These are phyloP conservation scores for Cucurbita maxima DNA, from an alignment of 306 rosid species.

Conservation along the genomic window DNA sequence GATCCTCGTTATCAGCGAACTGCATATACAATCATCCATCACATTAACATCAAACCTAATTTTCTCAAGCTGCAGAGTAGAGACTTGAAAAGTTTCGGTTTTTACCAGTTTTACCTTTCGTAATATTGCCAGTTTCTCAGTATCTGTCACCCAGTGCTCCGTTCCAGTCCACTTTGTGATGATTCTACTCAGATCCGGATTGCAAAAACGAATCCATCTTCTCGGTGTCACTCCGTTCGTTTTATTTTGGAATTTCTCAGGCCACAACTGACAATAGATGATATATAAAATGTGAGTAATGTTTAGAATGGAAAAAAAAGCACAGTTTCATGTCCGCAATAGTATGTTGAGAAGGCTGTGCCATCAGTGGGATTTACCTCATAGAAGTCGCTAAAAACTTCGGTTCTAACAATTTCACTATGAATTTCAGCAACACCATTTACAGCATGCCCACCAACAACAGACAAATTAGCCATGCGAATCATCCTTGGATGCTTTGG, in stretches of 20 bases:
- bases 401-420: constrained; percentile 82
- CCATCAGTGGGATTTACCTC: constrained; percentile 28
- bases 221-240: constrained; percentile 97
- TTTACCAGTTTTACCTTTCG: background rate
- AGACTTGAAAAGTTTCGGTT: background rate
- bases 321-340: background rate
- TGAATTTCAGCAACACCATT: constrained; percentile 98
- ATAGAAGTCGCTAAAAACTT: constrained; percentile 76
- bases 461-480: constrained; percentile 92
- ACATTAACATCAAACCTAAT: background rate
- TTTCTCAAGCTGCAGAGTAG: background rate
- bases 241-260: constrained; percentile 86
- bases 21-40: constrained; percentile 6
- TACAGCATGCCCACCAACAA: constrained; percentile 90
- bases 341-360: background rate
- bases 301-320: background rate
- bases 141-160: constrained; percentile 76
- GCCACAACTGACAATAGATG: constrained; percentile 69
- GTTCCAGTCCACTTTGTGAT: constrained; percentile 65
- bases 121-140: constrained; percentile 55
- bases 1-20: constrained; percentile 73
- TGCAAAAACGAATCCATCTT: constrained; percentile 93
- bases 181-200: constrained; percentile 65
- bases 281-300: background rate
- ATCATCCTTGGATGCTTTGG: constrained; percentile 61